These are phyloP conservation scores for Austropuccinia psidii DNA, from an alignment of 1,284 basidiomycete species.

Conservation along the genomic window DNA sequence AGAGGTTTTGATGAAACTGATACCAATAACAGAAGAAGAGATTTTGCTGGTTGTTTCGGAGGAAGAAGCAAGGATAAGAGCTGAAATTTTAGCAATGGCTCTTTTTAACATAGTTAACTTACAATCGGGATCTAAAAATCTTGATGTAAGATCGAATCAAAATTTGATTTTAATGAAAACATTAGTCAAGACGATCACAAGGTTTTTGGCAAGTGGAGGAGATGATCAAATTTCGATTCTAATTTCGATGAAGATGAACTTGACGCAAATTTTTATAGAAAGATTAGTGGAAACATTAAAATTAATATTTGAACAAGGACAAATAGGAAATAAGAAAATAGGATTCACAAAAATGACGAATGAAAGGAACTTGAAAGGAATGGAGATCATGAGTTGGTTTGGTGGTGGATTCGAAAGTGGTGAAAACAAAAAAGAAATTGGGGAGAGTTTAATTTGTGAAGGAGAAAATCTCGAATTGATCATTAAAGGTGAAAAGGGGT, in stretches of 20 bases:
- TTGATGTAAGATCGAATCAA: neutral
- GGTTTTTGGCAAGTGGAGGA: neutral
- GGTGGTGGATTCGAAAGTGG: conserved; percentile 20
- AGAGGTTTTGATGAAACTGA: conserved; percentile 20
- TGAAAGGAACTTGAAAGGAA: neutral
- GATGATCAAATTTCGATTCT: conserved; percentile 11
- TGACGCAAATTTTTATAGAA: conserved; percentile 23
- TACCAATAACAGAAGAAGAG: conserved; percentile 32
- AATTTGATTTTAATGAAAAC: conserved; percentile 2
- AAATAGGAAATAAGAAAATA: too few species aligned
- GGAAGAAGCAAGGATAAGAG: conserved; percentile 1
- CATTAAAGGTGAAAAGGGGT: too few species aligned
- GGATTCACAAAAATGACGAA: too few species aligned
- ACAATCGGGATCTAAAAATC: neutral
- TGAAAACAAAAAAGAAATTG: conserved; percentile 8
- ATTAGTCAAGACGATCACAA: neutral
- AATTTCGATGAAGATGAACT: neutral
- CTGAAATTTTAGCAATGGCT: conserved; percentile 13
- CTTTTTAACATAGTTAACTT: conserved; percentile 25
- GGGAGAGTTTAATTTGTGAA: neutral
- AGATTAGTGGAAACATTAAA: conserved; percentile 14
- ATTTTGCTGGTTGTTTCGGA: conserved; percentile 16
- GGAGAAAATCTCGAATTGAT: neutral
- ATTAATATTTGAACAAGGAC: conserved; percentile 8
- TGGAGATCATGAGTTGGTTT: conserved; percentile 13